phyloP scores from a whole-genome alignment of 768 basidiomycete species.

The Leucocoprinus sp. region DNA sequence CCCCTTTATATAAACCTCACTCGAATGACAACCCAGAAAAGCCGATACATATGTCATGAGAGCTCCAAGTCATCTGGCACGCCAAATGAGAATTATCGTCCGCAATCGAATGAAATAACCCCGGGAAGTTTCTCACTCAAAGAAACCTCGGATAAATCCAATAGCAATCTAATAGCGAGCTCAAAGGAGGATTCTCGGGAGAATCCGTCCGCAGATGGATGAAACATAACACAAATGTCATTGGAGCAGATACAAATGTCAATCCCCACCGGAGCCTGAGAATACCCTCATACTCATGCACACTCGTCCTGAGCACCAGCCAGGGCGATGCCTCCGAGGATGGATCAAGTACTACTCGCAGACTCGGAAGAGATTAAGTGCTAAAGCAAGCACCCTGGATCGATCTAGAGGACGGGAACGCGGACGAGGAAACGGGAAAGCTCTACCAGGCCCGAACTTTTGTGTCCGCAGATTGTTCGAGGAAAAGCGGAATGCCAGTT shows the following conservation, averaged over 20 bases:
- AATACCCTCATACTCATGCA: conserved; percentile 23
- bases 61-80: conserved; percentile 6
- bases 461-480: conserved; percentile 80
- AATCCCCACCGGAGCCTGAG: conserved; percentile 22
- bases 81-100: conserved; percentile 4
- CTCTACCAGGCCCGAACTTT: conserved; percentile 89
- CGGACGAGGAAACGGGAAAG: conserved; percentile 83
- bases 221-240: neutral
- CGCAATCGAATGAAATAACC: too few relatives aligned
- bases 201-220: neutral
- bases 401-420: conserved; percentile 87
- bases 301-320: conserved; percentile 64
- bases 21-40: too few relatives aligned
- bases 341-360: conserved; percentile 31
- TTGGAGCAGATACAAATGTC: conserved; percentile 20
- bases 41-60: too few relatives aligned
- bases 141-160: too few relatives aligned
- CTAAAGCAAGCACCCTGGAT: conserved; percentile 30
- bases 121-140: too few relatives aligned
- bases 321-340: conserved; percentile 57
- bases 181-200: conserved; percentile 1
- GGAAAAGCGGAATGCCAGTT: conserved; percentile 12
- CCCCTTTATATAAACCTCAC: conserved; percentile 1
- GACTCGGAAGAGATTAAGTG: neutral
- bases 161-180: too few relatives aligned